Base-by-base conservation (phyloP, 306 rosid genomes). In the Prunus kanzakura region DNA sequence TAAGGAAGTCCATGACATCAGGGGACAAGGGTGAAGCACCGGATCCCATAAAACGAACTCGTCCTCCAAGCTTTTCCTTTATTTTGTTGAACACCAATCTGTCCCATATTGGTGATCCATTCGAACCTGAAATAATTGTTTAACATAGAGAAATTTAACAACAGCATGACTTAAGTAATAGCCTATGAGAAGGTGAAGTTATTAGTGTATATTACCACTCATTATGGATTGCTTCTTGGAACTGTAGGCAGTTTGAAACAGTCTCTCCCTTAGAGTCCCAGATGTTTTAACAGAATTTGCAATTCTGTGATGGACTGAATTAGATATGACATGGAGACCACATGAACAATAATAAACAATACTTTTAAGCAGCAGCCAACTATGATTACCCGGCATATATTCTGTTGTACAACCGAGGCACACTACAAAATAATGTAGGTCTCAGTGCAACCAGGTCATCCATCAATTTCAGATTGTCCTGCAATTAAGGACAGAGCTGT, bases 11-110 rank as follows among this genome's bases (percentile, higher is more conserved):
- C 98, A 93, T 80, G 74, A 93, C 73, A 84, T 91, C 97, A 14
- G 97, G 90, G 65, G 98, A 91, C 84, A 91, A 84, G 15, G 98
- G 97, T 43, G 98, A 93, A 79, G 98, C 98, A 74, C 96, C 97
- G 51, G 98, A 89, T 71, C 61, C 85, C 89, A 93, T 77, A 27
- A 89, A 41, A 74, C 96, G 98, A 74, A 93, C 93, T 61, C 95
- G 87, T 71, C 97, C 98, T 81, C 98, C 97, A 60, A 93, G 87
- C 83, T 83, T 91, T 67, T 76, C 97, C 83, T 81, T 93, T 73
- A 93, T 91, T 83, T 91, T 93, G 23, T 91, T 93, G 85, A 93
- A 93, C 76, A 93, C 96, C 80, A 93, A 85, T 72, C 86, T 88
- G 78, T 93, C 97, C 98, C 98, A 91, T 16, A 91, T 84, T 16